Evolutionary conservation across 495 filamentous ascomycete species (phyloP).

Genomic region (Elasticomyces elasticus): DNA sequence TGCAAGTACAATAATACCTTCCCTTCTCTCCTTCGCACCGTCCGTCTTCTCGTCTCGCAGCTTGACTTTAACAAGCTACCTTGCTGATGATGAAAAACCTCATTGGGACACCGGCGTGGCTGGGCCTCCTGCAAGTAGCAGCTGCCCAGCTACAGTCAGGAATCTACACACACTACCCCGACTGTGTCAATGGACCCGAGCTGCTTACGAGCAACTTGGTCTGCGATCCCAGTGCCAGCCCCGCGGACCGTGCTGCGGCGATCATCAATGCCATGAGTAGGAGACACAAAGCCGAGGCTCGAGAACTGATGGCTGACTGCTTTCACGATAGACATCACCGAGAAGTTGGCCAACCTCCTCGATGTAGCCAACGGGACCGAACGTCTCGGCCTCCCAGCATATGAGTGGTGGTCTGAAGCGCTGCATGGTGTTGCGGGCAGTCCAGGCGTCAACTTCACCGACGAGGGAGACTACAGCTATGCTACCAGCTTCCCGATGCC

Average conservation of each 20-base stretch:
- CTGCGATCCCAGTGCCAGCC: constrained; percentile 2
- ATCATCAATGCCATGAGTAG: constrained; percentile 7
- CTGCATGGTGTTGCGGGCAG: constrained; percentile 34
- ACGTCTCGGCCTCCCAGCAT: constrained; percentile 18
- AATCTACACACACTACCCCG: constrained; percentile 6
- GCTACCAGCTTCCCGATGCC: constrained; percentile 42
- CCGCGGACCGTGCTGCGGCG: not conserved
- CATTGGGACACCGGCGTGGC: not conserved
- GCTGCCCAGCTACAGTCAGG: not conserved
- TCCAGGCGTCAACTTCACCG: constrained; percentile 23
- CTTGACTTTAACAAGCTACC: not conserved
- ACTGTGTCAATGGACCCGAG: constrained; percentile 9
- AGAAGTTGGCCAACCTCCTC: constrained; percentile 6
- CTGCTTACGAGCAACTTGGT: constrained; percentile 5
- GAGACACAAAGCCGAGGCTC: no score
- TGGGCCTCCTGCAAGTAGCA: not conserved
- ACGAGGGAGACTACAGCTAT: constrained; percentile 33
- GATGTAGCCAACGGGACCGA: constrained; percentile 1
- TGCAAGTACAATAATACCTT: not conserved
- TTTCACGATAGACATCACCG: no score
- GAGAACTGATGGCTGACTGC: no score
- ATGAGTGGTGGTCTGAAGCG: constrained; percentile 47
- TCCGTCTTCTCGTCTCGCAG: not conserved
- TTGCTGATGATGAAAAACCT: not conserved
- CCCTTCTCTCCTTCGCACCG: not conserved